A percentile compares a stretch with the other conserved stretches of the same genome.
These are phyloP conservation scores for Kodamaea sp. DNA, from an alignment of 1,139 yeast species.

Conservation along the genomic window DNA sequence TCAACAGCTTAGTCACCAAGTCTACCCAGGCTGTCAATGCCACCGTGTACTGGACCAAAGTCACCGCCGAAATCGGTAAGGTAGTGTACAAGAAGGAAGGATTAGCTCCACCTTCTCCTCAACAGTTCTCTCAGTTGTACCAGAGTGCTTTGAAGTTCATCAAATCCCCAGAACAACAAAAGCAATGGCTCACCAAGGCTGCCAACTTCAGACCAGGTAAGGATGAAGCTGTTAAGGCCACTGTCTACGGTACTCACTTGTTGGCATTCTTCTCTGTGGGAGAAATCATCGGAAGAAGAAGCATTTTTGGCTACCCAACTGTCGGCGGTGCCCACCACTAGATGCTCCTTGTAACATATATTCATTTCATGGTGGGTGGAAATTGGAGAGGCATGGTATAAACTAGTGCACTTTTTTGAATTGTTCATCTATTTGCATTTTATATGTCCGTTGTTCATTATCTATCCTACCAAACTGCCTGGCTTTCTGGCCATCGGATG, in stretches of 20 bases:
- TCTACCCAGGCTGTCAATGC: conserved; percentile 45
- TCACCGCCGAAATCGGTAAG: conserved; percentile 83
- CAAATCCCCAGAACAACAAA: conserved; percentile 46
- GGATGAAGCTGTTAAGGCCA: conserved; percentile 64
- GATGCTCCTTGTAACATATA: conserved; percentile 1
- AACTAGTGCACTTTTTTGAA: too few relatives aligned
- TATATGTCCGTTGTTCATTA: too few relatives aligned
- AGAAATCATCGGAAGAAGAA: conserved; percentile 96
- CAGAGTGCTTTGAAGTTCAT: conserved; percentile 43
- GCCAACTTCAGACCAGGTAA: conserved; percentile 52
- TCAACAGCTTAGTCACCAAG: conserved; percentile 39
- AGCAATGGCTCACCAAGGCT: conserved; percentile 46
- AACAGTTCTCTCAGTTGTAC: conserved; percentile 80
- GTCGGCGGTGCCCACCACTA: conserved; percentile 35
- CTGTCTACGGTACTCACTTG: conserved; percentile 79
- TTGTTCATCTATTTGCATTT: too few relatives aligned
- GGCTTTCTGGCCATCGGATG: too few relatives aligned
- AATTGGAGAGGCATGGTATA: too few relatives aligned
- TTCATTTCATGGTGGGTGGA: too few relatives aligned
- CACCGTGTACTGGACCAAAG: conserved; percentile 87
- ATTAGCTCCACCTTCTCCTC: conserved; percentile 82
- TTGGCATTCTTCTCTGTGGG: conserved; percentile 93
- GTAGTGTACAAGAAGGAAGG: conserved; percentile 91
- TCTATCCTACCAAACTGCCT: too few relatives aligned
- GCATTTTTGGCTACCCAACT: conserved; percentile 79